Conservation (phyloP, 106 monocot species). For the Platanthera guangdongensis region DNA sequence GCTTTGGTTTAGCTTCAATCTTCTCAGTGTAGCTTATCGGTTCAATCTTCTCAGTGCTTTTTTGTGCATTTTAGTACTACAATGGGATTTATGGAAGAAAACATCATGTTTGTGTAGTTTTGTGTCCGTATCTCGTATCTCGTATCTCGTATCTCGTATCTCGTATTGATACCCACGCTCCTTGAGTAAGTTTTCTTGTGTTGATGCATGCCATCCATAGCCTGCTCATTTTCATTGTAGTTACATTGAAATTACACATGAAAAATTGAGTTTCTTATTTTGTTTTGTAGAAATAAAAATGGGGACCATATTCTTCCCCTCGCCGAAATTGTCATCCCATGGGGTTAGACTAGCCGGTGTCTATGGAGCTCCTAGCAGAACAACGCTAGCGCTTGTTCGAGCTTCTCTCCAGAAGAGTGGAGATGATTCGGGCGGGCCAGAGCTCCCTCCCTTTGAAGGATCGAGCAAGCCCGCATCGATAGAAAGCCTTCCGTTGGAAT, state of each 20-base stretch:
- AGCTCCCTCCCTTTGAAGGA: constrained; percentile 20
- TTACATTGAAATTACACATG: neutral
- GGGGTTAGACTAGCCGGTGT: constrained; percentile 7
- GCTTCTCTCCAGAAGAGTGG: constrained; percentile 47
- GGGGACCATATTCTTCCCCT: neutral
- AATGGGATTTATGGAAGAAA: too few species aligned
- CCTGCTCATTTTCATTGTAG: neutral
- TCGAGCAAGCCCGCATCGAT: constrained; percentile 26
- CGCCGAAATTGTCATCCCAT: constrained; percentile 14
- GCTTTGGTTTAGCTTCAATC: too few species aligned
- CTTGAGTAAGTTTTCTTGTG: too few species aligned
- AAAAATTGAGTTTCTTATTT: neutral
- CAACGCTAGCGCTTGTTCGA: constrained; percentile 17
- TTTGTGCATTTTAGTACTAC: too few species aligned
- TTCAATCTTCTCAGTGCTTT: too few species aligned
- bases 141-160: too few species aligned
- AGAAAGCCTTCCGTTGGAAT: constrained; percentile 69
- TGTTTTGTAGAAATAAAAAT: constrained; percentile 3
- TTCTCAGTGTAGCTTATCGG: too few species aligned
- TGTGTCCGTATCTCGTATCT: too few species aligned
- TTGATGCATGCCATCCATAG: too few species aligned
- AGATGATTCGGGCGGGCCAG: constrained; percentile 12
- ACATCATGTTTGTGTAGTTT: too few species aligned
- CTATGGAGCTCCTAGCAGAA: constrained; percentile 13
- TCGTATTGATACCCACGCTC: too few species aligned